Base-by-base conservation (phyloP, 2,329 filamentous ascomycete species). In the Aspergillus piperis region DNA sequence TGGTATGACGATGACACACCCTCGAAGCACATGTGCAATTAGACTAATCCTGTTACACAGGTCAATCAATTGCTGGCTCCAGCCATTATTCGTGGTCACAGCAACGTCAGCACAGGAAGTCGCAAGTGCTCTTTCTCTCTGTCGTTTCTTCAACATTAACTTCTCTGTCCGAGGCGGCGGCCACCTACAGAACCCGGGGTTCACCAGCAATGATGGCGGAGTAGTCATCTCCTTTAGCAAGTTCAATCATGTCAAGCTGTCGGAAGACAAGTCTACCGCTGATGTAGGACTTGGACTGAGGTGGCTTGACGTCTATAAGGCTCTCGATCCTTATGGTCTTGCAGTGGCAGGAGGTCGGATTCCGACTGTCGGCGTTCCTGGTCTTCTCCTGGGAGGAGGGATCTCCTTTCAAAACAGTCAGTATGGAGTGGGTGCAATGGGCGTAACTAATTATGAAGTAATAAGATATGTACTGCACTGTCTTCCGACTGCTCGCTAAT, bases 181-280 rank as follows among this genome's bases (percentile, higher is more conserved):
- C 8, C 64, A 65, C 32, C 36, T 64, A 5, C 61, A 61, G 7
- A 65, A 64, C 25, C 61, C 64, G 2, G 63, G 64, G 2, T 65
- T 60, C 44, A 59, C 44, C 8, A 65, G 63, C 30, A 65, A 62
- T 63, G 0, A 70, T 5, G 64, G 64, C 10, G 83, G 82, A 0
- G 73, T 83, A 0, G 69, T 83, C 3, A 80, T 87, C 62, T 82
- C 82, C 15, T 76, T 83, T 8, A 75, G 70, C 5, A 64, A 67
- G 5, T 71, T 85, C 10, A 76, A 78, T 54, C 42, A 67, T 5
- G 67, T 81, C 36, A 62, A 58, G 0, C 64, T 79, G 7, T 70
- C 68, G n/a, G 51, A 64, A 2, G 76, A 78, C 54, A 71, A 67
- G 6, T 67, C 66, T 2, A 75, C 70, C 3, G 76, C 78, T 5